phyloP scores from a whole-genome alignment of 192 early-diverging fungal genomes.

The Helicostylum pulchrum region DNA sequence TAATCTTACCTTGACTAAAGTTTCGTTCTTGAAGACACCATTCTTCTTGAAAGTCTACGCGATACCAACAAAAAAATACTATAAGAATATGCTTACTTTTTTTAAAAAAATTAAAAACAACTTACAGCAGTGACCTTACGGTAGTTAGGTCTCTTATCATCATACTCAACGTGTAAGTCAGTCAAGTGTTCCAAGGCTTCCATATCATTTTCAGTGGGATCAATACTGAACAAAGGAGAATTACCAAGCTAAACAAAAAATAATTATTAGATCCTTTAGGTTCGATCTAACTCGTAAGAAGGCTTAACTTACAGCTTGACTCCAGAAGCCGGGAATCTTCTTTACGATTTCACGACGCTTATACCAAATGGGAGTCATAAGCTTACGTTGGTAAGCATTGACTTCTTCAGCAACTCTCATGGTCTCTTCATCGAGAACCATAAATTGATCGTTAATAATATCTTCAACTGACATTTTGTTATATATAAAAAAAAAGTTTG shows the following conservation, averaged over 20 bases:
- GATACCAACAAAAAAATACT: neutral
- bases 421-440: slow-evolving; percentile 9
- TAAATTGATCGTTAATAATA: slow-evolving; percentile 4
- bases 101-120: neutral
- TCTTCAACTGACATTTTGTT: slow-evolving; percentile 17
- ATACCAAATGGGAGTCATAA: slow-evolving; percentile 33
- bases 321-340: slow-evolving; percentile 35
- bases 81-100: neutral
- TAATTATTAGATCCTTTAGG: too few relatives aligned
- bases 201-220: slow-evolving; percentile 14
- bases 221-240: slow-evolving; percentile 11
- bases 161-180: slow-evolving; percentile 35
- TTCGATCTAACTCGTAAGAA: too few relatives aligned
- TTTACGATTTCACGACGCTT: slow-evolving; percentile 38
- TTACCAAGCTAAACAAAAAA: slow-evolving; percentile 13
- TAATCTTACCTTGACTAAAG: slow-evolving; percentile 29
- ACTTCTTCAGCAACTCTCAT: neutral
- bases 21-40: slow-evolving; percentile 32
- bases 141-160: slow-evolving; percentile 25
- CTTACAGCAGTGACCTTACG: slow-evolving; percentile 31
- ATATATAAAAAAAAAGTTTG: neutral
- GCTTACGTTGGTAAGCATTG: slow-evolving; percentile 20
- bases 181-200: slow-evolving; percentile 26
- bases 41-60: slow-evolving; percentile 30
- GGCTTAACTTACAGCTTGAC: slow-evolving; percentile 21